Evolutionary conservation across 495 filamentous ascomycete genomes (phyloP).

Genomic region (Echria macrotheca): DNA sequence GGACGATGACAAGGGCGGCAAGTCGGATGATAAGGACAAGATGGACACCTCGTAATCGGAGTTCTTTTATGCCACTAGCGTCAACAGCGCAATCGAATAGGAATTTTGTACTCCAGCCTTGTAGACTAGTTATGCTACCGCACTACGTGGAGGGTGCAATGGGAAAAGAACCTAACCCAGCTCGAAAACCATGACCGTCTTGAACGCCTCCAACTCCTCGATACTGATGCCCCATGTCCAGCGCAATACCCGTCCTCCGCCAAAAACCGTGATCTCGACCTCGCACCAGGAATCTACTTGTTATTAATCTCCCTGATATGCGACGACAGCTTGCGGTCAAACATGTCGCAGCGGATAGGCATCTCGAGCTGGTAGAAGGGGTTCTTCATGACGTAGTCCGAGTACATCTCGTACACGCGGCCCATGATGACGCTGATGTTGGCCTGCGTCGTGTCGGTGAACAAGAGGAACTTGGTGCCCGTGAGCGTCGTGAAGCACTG

Average conservation of each 20-base stretch:
- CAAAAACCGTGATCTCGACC: background rate
- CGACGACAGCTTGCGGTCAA: constrained; percentile 75
- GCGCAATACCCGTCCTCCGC: background rate
- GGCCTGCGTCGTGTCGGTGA: constrained; percentile 85
- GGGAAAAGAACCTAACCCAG: too few species aligned
- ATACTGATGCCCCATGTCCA: background rate
- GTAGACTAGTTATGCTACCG: constrained; percentile 14
- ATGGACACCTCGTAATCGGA: constrained; percentile 71
- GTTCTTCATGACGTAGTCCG: constrained; percentile 99
- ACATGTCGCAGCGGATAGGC: constrained; percentile 91
- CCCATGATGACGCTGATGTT: constrained; percentile 77
- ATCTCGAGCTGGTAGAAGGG: constrained; percentile 98
- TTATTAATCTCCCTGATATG: constrained; percentile 61
- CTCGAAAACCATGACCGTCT: too few species aligned
- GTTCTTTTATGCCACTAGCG: too few species aligned
- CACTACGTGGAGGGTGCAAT: too few species aligned
- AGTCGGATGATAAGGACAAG: constrained; percentile 54
- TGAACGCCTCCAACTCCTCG: constrained; percentile 5
- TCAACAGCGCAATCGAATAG: background rate
- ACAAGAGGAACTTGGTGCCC: constrained; percentile 90
- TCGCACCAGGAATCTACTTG: too few species aligned
- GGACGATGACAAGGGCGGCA: constrained; percentile 48
- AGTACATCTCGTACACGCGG: constrained; percentile 89
- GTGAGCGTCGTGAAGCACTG: constrained; percentile 94
- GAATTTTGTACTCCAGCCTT: constrained; percentile 9